These are phyloP conservation scores for Phlebiopsis flavidoalba DNA, from an alignment of 768 basidiomycete genomes.

Conservation along the genomic window DNA sequence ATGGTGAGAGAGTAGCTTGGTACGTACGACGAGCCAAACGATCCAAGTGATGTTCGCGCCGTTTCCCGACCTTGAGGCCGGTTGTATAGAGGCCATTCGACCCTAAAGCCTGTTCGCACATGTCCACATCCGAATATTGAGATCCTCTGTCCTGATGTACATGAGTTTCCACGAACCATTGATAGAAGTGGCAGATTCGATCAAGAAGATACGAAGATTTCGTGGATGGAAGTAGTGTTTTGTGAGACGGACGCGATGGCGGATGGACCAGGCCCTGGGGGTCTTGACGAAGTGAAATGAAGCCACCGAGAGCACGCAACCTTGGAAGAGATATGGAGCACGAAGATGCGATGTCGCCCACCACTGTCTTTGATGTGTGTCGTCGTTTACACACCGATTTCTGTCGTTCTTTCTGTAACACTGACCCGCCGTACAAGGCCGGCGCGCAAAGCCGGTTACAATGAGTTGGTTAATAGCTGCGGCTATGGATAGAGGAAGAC, in stretches of 20 bases:
- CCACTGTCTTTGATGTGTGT: conserved; percentile 46
- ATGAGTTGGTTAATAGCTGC: conserved; percentile 57
- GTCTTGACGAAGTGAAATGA: conserved; percentile 53
- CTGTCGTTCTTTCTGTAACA: conserved; percentile 25
- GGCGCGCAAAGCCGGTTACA: conserved; percentile 42
- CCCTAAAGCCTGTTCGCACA: conserved; percentile 39
- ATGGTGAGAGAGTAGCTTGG: conserved; percentile 31
- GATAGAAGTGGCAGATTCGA: conserved; percentile 47
- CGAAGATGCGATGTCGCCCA: conserved; percentile 51
- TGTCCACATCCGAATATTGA: conserved; percentile 8
- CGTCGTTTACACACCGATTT: conserved; percentile 35
- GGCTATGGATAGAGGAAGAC: conserved; percentile 19
- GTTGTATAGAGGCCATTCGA: conserved; percentile 28
- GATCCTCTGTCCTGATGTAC: not conserved
- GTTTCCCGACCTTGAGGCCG: conserved; percentile 19
- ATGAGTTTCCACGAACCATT: conserved; percentile 26
- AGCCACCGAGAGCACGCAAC: conserved; percentile 39
- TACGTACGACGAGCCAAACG: conserved; percentile 45
- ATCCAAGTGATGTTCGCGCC: conserved; percentile 27
- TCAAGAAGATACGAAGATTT: conserved; percentile 44
- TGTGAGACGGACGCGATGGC: conserved; percentile 39
- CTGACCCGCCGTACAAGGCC: conserved; percentile 35
- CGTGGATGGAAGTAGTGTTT: conserved; percentile 36
- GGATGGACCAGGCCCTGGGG: conserved; percentile 4
- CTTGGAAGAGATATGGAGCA: conserved; percentile 50